Evolutionary conservation across 2,329 filamentous ascomycete species (phyloP).

Genomic region (Sporothrix luriei): DNA sequence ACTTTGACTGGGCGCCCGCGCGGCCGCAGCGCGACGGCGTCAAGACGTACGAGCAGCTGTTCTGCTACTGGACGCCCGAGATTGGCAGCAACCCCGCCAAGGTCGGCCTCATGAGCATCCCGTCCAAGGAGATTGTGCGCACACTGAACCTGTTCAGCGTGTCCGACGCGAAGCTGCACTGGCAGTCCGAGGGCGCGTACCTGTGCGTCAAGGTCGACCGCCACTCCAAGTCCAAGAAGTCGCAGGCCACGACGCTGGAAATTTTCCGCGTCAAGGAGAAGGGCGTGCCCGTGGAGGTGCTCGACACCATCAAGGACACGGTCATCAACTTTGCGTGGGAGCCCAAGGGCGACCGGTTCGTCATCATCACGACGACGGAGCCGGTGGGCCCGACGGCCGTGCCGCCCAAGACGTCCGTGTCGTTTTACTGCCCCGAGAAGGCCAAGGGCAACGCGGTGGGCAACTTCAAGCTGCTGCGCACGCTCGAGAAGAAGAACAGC

Average conservation of each 20-base stretch:
- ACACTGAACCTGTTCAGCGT: constrained; percentile 98
- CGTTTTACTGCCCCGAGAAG: constrained; percentile 98
- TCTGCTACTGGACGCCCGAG: constrained; percentile 99
- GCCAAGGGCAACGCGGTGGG: constrained; percentile 76
- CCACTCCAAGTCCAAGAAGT: constrained; percentile 99
- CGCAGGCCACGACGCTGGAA: constrained; percentile 91
- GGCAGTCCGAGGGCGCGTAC: constrained; percentile 93
- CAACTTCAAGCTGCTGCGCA: constrained; percentile 95
- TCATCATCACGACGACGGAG: constrained; percentile 93
- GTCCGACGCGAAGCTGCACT: constrained; percentile 95
- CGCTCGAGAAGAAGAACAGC: constrained; percentile 98
- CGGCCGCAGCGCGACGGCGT: constrained; percentile 78
- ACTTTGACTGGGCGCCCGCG: constrained; percentile 96
- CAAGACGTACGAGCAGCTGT: constrained; percentile 91
- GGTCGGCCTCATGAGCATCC: constrained; percentile 94
- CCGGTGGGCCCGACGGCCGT: constrained; percentile 76
- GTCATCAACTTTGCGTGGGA: constrained; percentile 99
- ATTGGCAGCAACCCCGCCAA: constrained; percentile 97
- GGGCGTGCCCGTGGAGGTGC: constrained; percentile 95
- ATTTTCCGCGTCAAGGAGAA: constrained; percentile 98
- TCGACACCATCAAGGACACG: constrained; percentile 96
- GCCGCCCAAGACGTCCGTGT: constrained; percentile 87
- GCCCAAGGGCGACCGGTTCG: constrained; percentile 95
- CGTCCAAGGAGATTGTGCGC: constrained; percentile 89
- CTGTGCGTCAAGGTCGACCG: constrained; percentile 98